These are phyloP conservation scores for Ascoidea tarda DNA, from an alignment of 805 yeast species.

Conservation along the genomic window DNA sequence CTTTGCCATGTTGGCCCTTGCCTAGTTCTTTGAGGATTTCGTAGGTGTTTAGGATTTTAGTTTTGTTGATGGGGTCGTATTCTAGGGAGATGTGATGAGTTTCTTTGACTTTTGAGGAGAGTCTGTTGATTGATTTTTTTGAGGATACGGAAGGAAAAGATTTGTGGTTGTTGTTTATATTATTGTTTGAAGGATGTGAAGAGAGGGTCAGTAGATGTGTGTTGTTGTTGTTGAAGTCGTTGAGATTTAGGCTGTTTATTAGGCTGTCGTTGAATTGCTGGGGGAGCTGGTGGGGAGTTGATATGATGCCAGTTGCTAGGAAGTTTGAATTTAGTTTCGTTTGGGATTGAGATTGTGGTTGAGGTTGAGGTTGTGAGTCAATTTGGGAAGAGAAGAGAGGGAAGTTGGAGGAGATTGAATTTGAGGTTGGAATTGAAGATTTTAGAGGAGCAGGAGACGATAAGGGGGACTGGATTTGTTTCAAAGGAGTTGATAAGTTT, in stretches of 20 bases:
- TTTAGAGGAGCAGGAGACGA: neutral
- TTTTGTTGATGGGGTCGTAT: slow-evolving; percentile 74
- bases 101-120: slow-evolving; percentile 49
- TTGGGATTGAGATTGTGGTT: too few relatives aligned
- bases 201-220: neutral
- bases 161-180: neutral
- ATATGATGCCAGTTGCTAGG: too few relatives aligned
- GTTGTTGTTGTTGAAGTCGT: too few relatives aligned
- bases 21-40: slow-evolving; percentile 84
- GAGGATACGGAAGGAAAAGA: neutral
- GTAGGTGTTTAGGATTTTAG: slow-evolving; percentile 76
- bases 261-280: too few relatives aligned
- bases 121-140: slow-evolving; percentile 1
- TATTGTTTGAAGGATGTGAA: neutral
- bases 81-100: slow-evolving; percentile 69
- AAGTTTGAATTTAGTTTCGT: too few relatives aligned
- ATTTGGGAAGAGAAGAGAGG: too few relatives aligned
- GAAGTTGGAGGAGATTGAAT: neutral
- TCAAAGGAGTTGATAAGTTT: neutral
- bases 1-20: slow-evolving; percentile 98
- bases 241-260: too few relatives aligned
- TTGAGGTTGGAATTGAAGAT: neutral
- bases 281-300: too few relatives aligned
- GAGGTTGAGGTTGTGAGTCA: too few relatives aligned
- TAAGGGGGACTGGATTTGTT: too few relatives aligned